Base-by-base conservation (phyloP, 2,329 filamentous ascomycete genomes). In the Cladophialophora carrionii region DNA sequence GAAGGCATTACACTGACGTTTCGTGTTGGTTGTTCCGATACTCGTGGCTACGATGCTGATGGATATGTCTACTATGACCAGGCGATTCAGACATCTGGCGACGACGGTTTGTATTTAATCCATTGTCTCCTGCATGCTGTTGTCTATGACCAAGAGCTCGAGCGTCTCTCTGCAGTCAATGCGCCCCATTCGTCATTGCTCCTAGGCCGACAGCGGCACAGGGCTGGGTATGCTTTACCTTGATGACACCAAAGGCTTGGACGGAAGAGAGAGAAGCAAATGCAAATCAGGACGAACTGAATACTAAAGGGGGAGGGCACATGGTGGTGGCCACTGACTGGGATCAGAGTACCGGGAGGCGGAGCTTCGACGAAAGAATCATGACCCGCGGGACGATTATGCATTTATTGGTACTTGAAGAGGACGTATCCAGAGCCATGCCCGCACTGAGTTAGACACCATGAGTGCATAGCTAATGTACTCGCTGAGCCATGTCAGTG, bases 1-100 rank as follows among this genome's bases (percentile, higher is more conserved):
- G 46, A 49, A 49, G 46, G 46, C 10, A 49, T 49, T 26, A 49
- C 46, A 20, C 46, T 49, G 20, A 49, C 46, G 2, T 49, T 49
- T 26, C 24, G 22, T 26, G 17, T n/a, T 9, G 46, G 22, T 22
- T 49, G 46, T 24, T 22, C 46, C 9, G 46, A 24, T 3, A 14
- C 24, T 10, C 22, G n/a, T 14, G 24, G 20, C 46, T 49, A 49
- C 24, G n/a, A 20, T 3, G 46, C 7, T 22, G 46, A 26, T 49
- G n/a, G 24, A 49, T 49, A 49, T 49, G 46, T 49, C n/a, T 49
- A 49, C 46, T 49, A 26, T 4, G 24, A 49, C 1, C 46, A 49
- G 20, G 24, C 20, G 12, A 37, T 37, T 17, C 46, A 22, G 46
- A 49, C 8, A 3, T 8, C 20, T 24, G 46, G 24, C 46, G n/a